Conservation (phyloP, 2,329 filamentous ascomycete species). For the Thermomyces lanuginosus region DNA sequence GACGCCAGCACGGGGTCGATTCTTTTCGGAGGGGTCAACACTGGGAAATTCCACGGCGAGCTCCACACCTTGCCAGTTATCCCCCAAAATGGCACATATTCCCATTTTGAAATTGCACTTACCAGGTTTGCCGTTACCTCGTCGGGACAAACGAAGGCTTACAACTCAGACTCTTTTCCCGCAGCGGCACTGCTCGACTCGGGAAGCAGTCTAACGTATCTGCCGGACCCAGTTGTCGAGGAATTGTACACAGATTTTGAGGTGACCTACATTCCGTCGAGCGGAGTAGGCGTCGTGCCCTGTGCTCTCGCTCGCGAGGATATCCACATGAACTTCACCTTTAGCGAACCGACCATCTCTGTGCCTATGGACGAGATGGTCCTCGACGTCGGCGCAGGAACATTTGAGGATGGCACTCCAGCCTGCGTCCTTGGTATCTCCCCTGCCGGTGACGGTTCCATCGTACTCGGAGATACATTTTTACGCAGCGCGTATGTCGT, state of each 20-base stretch:
- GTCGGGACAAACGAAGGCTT: constrained; percentile 9
- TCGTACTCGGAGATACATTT: constrained; percentile 46
- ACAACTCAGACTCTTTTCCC: constrained; percentile 26
- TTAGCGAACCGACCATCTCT: constrained; percentile 38
- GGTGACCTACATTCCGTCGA: constrained; percentile 41
- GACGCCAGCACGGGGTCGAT: constrained; percentile 49
- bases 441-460: constrained; percentile 30
- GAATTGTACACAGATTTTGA: constrained; percentile 42
- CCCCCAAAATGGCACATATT: constrained; percentile 32
- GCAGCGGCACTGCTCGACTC: constrained; percentile 25
- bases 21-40: constrained; percentile 61
- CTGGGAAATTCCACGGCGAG: constrained; percentile 44
- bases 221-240: constrained; percentile 18
- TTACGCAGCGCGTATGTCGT: constrained; percentile 47
- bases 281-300: constrained; percentile 38
- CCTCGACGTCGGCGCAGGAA: constrained; percentile 28
- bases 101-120: constrained; percentile 53
- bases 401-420: constrained; percentile 17
- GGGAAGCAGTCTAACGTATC: constrained; percentile 24
- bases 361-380: constrained; percentile 42
- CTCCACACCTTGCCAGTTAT: constrained; percentile 54
- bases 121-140: constrained; percentile 37
- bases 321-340: constrained; percentile 40
- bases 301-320: constrained; percentile 35
- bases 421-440: constrained; percentile 35